These are phyloP conservation scores for Kwoniella dendrophila DNA, from an alignment of 768 basidiomycete genomes.

Conservation along the genomic window DNA sequence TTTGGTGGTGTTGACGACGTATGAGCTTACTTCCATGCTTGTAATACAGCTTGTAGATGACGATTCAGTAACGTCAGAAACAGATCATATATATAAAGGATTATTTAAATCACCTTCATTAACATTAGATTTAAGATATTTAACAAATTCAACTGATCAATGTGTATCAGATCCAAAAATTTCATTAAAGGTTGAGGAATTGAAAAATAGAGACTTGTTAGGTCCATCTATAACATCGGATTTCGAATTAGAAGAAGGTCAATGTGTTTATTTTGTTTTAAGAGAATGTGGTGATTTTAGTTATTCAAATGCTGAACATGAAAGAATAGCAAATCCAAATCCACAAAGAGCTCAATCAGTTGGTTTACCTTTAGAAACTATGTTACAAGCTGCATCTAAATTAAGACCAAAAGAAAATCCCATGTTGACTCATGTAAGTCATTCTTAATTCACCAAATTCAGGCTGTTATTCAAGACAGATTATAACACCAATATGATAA, in stretches of 20 bases:
- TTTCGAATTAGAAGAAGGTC: conserved; percentile 75
- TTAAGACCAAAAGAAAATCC: conserved; percentile 69
- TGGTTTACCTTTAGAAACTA: conserved; percentile 61
- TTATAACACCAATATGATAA: no score
- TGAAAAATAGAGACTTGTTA: conserved; percentile 66
- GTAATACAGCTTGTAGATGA: conserved; percentile 56
- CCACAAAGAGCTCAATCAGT: conserved; percentile 58
- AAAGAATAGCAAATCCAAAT: conserved; percentile 56
- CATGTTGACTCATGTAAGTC: conserved; percentile 64
- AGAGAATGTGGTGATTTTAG: conserved; percentile 64
- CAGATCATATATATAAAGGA: conserved; percentile 60
- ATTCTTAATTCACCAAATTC: background rate
- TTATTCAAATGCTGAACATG: conserved; percentile 43
- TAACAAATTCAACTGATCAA: conserved; percentile 65
- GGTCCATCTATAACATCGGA: conserved; percentile 67
- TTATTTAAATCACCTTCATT: conserved; percentile 51
- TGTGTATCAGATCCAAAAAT: conserved; percentile 62
- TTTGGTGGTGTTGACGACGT: background rate
- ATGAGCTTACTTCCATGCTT: background rate
- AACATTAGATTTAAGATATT: conserved; percentile 70
- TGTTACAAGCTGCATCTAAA: conserved; percentile 60
- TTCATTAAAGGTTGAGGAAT: conserved; percentile 65
- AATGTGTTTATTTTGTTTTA: conserved; percentile 85
- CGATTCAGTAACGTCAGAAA: conserved; percentile 40
- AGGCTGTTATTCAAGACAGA: no score